phyloP scores from a whole-genome alignment of 257 asterid genomes.

The Ocimum tenuiflorum region DNA sequence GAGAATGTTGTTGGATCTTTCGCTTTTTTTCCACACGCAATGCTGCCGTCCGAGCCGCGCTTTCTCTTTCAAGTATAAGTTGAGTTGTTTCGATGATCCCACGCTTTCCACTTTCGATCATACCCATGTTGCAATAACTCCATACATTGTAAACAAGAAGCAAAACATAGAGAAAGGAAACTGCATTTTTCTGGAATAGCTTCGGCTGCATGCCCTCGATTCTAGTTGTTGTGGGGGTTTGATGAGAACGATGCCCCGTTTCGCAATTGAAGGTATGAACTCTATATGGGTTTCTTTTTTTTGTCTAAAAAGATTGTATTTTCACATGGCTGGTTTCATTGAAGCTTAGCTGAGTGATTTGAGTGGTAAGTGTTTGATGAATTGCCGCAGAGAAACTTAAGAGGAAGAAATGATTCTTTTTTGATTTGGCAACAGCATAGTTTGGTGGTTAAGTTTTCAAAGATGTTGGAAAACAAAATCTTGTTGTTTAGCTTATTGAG shows the following conservation, averaged over 20 bases:
- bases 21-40: neutral
- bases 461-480: too few species aligned
- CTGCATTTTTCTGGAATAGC: neutral
- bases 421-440: neutral
- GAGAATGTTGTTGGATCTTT: neutral
- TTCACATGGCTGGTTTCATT: neutral
- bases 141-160: neutral
- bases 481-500: neutral
- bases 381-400: conserved; percentile 10
- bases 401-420: neutral
- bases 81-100: conserved; percentile 26
- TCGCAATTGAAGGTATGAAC: conserved; percentile 26
- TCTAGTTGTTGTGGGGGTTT: neutral
- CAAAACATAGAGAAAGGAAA: neutral
- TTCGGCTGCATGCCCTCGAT: conserved; percentile 10
- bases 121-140: conserved; percentile 20
- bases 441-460: neutral
- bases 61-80: conserved; percentile 15
- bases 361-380: conserved; percentile 21
- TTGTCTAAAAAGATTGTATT: neutral
- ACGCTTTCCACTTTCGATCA: conserved; percentile 30
- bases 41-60: conserved; percentile 25
- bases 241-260: conserved; percentile 30
- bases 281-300: neutral
- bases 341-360: neutral